These are phyloP conservation scores for Beauveria australis DNA, from an alignment of 2,329 filamentous ascomycete genomes.

Conservation along the genomic window DNA sequence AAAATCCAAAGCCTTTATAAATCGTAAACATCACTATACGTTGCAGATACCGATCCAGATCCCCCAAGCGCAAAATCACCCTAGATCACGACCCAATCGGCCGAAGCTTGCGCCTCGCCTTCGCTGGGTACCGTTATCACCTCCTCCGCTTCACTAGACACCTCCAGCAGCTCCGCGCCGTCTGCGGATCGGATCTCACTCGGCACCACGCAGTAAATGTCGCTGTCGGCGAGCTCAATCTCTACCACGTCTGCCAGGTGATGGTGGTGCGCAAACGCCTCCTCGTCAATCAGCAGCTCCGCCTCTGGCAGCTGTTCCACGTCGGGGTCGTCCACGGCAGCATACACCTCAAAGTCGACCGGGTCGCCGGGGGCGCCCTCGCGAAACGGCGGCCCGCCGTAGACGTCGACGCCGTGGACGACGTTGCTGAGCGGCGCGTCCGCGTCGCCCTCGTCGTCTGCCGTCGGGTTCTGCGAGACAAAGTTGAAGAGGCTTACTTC, in stretches of 20 bases:
- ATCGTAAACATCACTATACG: background rate
- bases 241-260: constrained; percentile 18
- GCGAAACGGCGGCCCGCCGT: constrained; percentile 7
- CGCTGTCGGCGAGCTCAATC: constrained; percentile 19
- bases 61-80: no score
- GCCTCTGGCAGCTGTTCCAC: constrained; percentile 19
- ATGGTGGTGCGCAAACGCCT: constrained; percentile 19
- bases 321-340: constrained; percentile 21
- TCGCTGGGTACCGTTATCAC: background rate
- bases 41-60: background rate
- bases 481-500: constrained; percentile 13
- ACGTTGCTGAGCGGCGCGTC: constrained; percentile 17
- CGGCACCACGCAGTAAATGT: constrained; percentile 15
- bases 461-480: constrained; percentile 8
- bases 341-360: constrained; percentile 24
- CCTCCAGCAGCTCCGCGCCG: background rate
- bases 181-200: background rate
- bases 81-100: background rate
- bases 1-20: background rate
- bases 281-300: constrained; percentile 23
- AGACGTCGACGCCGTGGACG: constrained; percentile 21
- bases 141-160: background rate
- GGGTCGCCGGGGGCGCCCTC: background rate
- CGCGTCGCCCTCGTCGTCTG: constrained; percentile 13
- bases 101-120: background rate